Evolutionary conservation across 2,329 filamentous ascomycete genomes (phyloP), one percentile per base, ranked within the genome.

Genomic region (Periglandula ipomoeae): DNA sequence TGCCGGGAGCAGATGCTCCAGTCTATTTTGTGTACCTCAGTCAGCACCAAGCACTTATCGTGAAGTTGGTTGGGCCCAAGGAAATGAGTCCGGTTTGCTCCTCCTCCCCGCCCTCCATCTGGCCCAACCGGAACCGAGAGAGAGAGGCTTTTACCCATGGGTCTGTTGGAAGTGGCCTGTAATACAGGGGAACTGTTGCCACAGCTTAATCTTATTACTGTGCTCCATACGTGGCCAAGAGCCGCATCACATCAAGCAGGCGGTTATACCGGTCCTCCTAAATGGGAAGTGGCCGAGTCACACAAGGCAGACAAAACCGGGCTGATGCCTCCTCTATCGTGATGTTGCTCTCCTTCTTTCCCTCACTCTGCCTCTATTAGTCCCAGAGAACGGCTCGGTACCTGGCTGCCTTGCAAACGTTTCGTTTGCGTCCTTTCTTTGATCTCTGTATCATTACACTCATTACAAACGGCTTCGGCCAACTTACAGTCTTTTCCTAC

Each of bases 401-500:
- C 54, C 49, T 58, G 54, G 57, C 60, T 61, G 55, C 34, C 39
- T 56, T 66, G 65, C 61, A 61, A 54, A 61, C 64, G 55, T 54
- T 58, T 59, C 58, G 62, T 67, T 64, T 68, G 61, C 63, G 65
- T 67, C 63, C 64, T 59, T 66, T 70, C 67, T 49, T 68, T 69
- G 56, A 64, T 60, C 55, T 46, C 27, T 52, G 55, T 50, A 62
- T 56, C 52, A 56, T 35, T 52, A 61, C 61, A 56, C 54, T 67
- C 64, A 51, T 61, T 66, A 30, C 34, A 30, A 32, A 51, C 44
- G 62, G 61, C 62, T 50, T 66, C 54, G 63, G 61, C 61, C 63
- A 58, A 48, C 49, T 64, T 62, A 53, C 67, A 56, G 24, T 68
- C 38, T 11, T 47, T 47, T n/a, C 30, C 24, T 23, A 37, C 10